Evolutionary conservation across 352 stramenopile species (phyloP).

Genomic region (Globisporangium iwayamae): DNA sequence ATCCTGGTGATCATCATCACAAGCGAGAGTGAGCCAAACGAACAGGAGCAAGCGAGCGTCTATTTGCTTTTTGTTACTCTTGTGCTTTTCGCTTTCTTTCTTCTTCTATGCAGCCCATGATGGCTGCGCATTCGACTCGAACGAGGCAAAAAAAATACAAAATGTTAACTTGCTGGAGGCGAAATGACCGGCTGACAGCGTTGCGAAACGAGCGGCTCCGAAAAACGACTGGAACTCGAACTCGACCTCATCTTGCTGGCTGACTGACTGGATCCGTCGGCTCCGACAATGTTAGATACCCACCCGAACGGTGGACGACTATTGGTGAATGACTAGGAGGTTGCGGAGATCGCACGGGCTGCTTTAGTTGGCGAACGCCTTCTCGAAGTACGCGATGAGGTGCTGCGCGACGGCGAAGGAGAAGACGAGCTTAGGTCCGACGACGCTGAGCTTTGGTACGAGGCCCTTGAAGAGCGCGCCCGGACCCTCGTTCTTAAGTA

Average conservation of each 20-base stretch:
- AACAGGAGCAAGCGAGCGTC: constrained; percentile 6
- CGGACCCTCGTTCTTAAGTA: constrained; percentile 91
- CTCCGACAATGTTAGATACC: constrained; percentile 18
- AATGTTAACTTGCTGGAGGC: constrained; percentile 15
- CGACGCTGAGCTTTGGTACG: constrained; percentile 93
- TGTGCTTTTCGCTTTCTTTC: constrained; percentile 11
- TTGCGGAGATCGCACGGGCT: background rate
- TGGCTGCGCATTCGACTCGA: background rate
- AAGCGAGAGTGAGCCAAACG: too few species aligned
- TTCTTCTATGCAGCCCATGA: constrained; percentile 7
- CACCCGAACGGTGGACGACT: constrained; percentile 21
- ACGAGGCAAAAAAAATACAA: constrained; percentile 11
- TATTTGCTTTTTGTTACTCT: constrained; percentile 1
- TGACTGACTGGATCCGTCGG: background rate
- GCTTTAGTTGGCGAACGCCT: constrained; percentile 41
- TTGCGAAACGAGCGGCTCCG: too few species aligned
- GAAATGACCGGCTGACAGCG: background rate
- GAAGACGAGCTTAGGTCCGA: constrained; percentile 96
- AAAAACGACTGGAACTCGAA: background rate
- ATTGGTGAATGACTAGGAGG: constrained; percentile 9
- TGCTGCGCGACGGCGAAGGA: constrained; percentile 95
- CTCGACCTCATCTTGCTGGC: background rate
- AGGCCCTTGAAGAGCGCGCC: constrained; percentile 94
- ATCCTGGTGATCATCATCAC: too few species aligned
- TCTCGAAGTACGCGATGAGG: constrained; percentile 93